These are phyloP conservation scores for Arachis stenosperma DNA, from an alignment of 306 rosid species.

Conservation along the genomic window DNA sequence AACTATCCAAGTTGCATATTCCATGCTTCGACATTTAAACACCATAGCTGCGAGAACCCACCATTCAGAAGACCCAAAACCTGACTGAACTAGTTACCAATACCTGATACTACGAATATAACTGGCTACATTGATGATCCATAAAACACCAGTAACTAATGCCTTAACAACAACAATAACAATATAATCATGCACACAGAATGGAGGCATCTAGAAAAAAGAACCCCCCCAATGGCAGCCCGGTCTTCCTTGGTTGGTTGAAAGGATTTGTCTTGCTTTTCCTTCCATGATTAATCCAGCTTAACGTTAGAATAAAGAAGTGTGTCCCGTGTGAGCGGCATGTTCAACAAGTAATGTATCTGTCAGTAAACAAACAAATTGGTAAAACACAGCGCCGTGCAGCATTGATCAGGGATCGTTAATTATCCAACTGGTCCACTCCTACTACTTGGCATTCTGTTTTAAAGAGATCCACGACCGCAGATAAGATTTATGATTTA, in stretches of 20 bases:
- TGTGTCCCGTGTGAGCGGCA: slow-evolving; percentile 89
- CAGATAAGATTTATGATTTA: neutral
- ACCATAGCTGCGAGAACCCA: slow-evolving; percentile 19
- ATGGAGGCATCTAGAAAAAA: slow-evolving; percentile 43
- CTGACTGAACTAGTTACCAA: slow-evolving; percentile 40
- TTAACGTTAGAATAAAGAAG: slow-evolving; percentile 88
- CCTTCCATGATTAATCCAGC: slow-evolving; percentile 62
- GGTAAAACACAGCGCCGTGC: slow-evolving; percentile 19
- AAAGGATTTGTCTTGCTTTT: slow-evolving; percentile 30
- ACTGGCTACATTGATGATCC: slow-evolving; percentile 53
- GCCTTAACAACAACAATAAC: slow-evolving; percentile 33
- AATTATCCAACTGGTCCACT: neutral
- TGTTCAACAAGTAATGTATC: slow-evolving; percentile 67
- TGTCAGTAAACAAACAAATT: slow-evolving; percentile 42
- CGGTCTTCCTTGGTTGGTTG: slow-evolving; percentile 37
- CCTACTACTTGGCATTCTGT: neutral
- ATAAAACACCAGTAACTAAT: slow-evolving; percentile 39
- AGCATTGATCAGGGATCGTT: slow-evolving; percentile 1
- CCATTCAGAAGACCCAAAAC: slow-evolving; percentile 32
- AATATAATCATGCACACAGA: slow-evolving; percentile 43
- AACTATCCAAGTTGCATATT: slow-evolving; percentile 21
- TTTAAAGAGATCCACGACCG: neutral
- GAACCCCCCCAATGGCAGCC: slow-evolving; percentile 40
- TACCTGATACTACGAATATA: slow-evolving; percentile 35
- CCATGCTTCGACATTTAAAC: slow-evolving; percentile 43